phyloP scores from a whole-genome alignment of 805 yeast species.

The Ogataea degrootiae region DNA sequence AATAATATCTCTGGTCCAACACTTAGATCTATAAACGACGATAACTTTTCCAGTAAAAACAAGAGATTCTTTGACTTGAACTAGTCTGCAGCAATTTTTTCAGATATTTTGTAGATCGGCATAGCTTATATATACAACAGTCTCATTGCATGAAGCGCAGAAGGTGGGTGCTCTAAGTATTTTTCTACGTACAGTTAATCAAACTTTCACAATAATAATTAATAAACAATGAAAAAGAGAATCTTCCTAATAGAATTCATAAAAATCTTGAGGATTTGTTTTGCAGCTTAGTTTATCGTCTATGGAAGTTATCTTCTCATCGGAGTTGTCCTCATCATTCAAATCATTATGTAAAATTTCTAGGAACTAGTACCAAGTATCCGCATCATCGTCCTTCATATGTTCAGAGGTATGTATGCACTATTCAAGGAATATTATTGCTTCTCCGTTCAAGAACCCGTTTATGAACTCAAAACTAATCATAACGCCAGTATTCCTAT shows the following conservation, averaged over 20 bases:
- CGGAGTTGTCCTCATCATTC: no score
- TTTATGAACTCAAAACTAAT: conserved; percentile 49
- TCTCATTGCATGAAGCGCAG: no score
- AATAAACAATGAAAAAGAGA: no score
- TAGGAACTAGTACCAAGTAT: not conserved
- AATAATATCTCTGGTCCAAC: conserved; percentile 18
- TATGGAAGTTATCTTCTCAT: no score
- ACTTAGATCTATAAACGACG: conserved; percentile 23
- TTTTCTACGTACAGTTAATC: no score
- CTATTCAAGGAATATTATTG: not conserved
- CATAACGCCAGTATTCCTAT: conserved; percentile 43
- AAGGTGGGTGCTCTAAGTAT: no score
- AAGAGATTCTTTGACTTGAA: conserved; percentile 25
- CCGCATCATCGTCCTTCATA: not conserved
- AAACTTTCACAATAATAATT: no score
- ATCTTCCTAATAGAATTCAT: no score
- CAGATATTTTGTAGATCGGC: no score
- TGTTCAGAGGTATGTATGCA: not conserved
- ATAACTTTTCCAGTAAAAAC: conserved; percentile 23
- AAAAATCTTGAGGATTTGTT: no score
- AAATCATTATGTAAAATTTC: not conserved
- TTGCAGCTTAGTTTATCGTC: no score
- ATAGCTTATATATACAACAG: no score
- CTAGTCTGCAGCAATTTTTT: conserved; percentile 1
- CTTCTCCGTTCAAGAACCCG: conserved; percentile 51